Evolutionary conservation across 768 basidiomycete species (phyloP).

Genomic region (Rubroboletus pulcherrimus): DNA sequence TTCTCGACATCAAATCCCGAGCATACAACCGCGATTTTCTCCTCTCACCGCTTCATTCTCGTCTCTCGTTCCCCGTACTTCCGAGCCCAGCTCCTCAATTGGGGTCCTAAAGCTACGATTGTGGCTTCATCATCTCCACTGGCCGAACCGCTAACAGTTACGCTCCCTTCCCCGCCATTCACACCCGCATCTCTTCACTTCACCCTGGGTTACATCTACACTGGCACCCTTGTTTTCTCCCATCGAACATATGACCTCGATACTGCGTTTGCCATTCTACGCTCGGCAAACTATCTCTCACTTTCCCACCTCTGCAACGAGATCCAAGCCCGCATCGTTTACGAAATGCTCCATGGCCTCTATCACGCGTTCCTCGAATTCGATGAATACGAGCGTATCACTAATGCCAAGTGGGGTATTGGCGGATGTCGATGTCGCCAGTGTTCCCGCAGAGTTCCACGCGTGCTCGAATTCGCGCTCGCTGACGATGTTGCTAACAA

Average conservation of each 20-base stretch:
- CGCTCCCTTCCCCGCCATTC: slow-evolving; percentile 87
- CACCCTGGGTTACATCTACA: slow-evolving; percentile 91
- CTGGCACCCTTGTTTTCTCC: slow-evolving; percentile 90
- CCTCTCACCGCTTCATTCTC: slow-evolving; percentile 90
- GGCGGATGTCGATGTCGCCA: slow-evolving; percentile 83
- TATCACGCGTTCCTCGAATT: slow-evolving; percentile 82
- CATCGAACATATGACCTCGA: slow-evolving; percentile 90
- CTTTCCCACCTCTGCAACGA: slow-evolving; percentile 74
- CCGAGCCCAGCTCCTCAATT: slow-evolving; percentile 69
- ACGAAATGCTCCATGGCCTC: slow-evolving; percentile 88
- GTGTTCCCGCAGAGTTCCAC: slow-evolving; percentile 74
- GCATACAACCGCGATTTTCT: slow-evolving; percentile 77
- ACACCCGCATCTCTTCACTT: slow-evolving; percentile 93
- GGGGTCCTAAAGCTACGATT: slow-evolving; percentile 42
- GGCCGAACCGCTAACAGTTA: slow-evolving; percentile 54
- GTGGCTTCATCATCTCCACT: slow-evolving; percentile 21
- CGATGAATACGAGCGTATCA: slow-evolving; percentile 71
- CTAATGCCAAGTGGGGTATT: slow-evolving; percentile 73
- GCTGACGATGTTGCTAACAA: slow-evolving; percentile 73
- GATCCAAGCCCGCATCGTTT: slow-evolving; percentile 74
- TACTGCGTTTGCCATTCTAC: slow-evolving; percentile 87
- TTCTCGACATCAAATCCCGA: slow-evolving; percentile 64
- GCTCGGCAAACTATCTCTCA: slow-evolving; percentile 75
- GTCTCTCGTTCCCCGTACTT: slow-evolving; percentile 90
- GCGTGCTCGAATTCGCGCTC: slow-evolving; percentile 79